These are phyloP conservation scores for Lentinula raphanica DNA, from an alignment of 768 basidiomycete species.

Conservation along the genomic window DNA sequence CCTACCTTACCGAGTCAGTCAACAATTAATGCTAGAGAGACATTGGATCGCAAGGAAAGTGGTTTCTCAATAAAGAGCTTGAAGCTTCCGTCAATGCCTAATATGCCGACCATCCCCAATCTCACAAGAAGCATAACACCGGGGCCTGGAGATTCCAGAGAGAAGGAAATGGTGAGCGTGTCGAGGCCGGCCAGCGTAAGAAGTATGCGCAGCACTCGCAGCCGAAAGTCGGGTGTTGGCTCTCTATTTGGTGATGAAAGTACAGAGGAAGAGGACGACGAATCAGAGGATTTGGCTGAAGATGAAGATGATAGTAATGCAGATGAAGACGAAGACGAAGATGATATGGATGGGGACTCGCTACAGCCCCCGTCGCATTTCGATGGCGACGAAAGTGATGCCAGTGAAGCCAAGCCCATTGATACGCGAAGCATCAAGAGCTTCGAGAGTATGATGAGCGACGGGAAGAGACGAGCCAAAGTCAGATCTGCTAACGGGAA, in stretches of 20 bases:
- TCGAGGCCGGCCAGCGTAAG: constrained; percentile 36
- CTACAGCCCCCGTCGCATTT: constrained; percentile 17
- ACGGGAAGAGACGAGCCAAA: constrained; percentile 25
- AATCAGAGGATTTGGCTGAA: constrained; percentile 41
- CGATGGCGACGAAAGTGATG: constrained; percentile 35
- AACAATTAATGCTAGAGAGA: background rate
- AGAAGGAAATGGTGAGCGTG: constrained; percentile 40
- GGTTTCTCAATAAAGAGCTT: constrained; percentile 82
- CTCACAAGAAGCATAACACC: background rate
- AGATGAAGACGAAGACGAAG: constrained; percentile 31
- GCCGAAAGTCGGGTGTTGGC: background rate
- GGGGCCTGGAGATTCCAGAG: constrained; percentile 17
- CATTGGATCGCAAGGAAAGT: constrained; percentile 62
- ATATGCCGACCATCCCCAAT: constrained; percentile 26
- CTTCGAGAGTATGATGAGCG: constrained; percentile 81
- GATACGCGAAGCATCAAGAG: constrained; percentile 78
- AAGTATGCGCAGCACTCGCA: background rate
- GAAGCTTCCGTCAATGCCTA: constrained; percentile 47
- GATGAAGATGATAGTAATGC: constrained; percentile 28
- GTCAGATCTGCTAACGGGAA: background rate
- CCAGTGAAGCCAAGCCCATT: constrained; percentile 23
- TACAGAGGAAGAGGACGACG: constrained; percentile 20
- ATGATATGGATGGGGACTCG: constrained; percentile 25
- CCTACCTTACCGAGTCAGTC: background rate
- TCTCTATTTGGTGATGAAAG: constrained; percentile 4